A percentile compares a stretch with the other conserved stretches of the same genome.
These are phyloP conservation scores for Epichloe coenophiala DNA, from an alignment of 2,329 filamentous ascomycete species.

Conservation along the genomic window DNA sequence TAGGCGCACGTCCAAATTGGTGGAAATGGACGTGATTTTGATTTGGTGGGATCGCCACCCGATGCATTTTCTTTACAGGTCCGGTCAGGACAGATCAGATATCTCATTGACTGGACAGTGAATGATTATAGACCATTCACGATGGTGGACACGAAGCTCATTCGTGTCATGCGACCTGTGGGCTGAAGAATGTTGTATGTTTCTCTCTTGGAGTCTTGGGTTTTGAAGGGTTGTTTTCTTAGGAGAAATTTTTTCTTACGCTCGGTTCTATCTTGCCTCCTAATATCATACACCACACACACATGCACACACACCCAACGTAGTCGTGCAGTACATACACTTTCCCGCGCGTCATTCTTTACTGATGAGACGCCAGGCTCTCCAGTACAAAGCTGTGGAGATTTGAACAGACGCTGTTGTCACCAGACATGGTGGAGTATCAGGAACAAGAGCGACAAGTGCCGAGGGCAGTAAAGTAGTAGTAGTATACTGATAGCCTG, in stretches of 20 bases:
- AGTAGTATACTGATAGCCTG: background rate
- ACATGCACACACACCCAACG: background rate
- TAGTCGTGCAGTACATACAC: too few species aligned
- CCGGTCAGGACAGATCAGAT: conserved; percentile 9
- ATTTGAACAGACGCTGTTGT: too few species aligned
- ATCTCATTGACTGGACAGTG: background rate
- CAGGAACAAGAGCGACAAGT: background rate
- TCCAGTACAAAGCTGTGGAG: too few species aligned
- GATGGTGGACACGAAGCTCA: conserved; percentile 9
- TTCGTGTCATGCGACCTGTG: conserved; percentile 12
- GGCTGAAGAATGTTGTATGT: conserved; percentile 20
- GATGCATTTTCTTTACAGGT: conserved; percentile 12
- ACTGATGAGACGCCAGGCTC: too few species aligned
- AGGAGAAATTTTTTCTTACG: conserved; percentile 23
- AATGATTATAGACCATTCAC: conserved; percentile 13
- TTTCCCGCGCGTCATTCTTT: too few species aligned
- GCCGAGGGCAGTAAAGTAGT: background rate
- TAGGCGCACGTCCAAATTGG: background rate
- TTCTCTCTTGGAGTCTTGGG: conserved; percentile 26
- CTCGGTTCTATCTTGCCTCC: conserved; percentile 11
- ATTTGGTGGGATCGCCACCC: conserved; percentile 9
- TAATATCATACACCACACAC: conserved; percentile 10
- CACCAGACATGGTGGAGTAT: background rate
- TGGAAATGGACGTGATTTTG: conserved; percentile 6
- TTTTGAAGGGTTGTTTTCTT: conserved; percentile 20